Base-by-base conservation (phyloP, 2,329 filamentous ascomycete species). In the Exophiala aquamarina region DNA sequence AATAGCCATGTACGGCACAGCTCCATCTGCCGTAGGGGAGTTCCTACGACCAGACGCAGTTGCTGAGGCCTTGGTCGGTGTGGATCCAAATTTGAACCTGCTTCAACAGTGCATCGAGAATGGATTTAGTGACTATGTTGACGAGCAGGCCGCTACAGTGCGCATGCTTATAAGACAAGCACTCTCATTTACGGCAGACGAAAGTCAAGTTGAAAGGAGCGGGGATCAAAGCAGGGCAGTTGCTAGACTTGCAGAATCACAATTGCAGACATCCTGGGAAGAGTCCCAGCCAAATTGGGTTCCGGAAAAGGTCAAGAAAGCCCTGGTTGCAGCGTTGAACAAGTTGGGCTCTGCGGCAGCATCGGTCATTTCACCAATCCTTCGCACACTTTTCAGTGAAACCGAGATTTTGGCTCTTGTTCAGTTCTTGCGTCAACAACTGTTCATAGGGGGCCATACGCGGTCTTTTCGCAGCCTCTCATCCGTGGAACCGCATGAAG, bases 61-160 rank as follows among this genome's bases (percentile, higher is more conserved):
- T 26, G 64, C 68, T 11, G 60, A 59, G 15, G 68, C 70, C 28
- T 55, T 75, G 15, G 61, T 66, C 10, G 61, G 67, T 9, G 64
- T 59, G 9, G 70, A 72, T 49, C 57, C 64, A 2, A 69, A 69
- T 2, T 57, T 72, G 14, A 59, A 61, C 28, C 56, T 64, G n/a
- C 56, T 74, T 13, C 61, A 66, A 23, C 56, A 61, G 23, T 61
- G 70, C 29, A 54, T 75, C 20, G 56, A 63, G 21, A 63, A 66
- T 3, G 62, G 68, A 3, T 60, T 62, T 20, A 52, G 63, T 32
- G 55, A 72, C 7, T 63, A 63, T 26, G 51, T 66, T 2, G 60
- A 66, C 37, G 71, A 74, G 52, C 60, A 74, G 32, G 63, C 66
- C 9, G 63, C 67, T 28, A 59, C 64, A 8, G 57, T 74, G 20